These are phyloP conservation scores for Chlamydomonas applanata DNA, from an alignment of 139 green algal species.

Conservation along the genomic window DNA sequence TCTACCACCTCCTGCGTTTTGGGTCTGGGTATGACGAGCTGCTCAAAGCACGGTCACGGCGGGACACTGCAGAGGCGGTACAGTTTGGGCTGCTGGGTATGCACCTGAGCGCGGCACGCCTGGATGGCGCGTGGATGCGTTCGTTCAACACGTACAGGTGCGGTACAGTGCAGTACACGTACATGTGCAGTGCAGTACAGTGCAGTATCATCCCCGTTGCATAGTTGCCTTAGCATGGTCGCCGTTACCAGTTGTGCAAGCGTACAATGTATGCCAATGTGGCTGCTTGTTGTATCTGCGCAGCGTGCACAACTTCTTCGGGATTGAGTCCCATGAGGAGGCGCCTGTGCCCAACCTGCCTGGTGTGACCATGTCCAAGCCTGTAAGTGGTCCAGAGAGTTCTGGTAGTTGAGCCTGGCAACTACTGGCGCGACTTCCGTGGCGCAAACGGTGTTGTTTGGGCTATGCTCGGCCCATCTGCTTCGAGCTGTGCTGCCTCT, in stretches of 20 bases:
- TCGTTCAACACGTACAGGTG: constrained; percentile 23
- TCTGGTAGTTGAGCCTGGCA: too few species aligned
- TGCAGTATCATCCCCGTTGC: background rate
- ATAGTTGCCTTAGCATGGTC: background rate
- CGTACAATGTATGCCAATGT: background rate
- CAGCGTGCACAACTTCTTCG: constrained; percentile 32
- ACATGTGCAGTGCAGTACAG: background rate
- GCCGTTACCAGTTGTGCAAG: background rate
- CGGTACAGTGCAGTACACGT: background rate
- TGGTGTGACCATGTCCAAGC: constrained; percentile 35
- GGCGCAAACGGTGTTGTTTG: too few species aligned
- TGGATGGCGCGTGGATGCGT: constrained; percentile 42
- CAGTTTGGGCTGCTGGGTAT: constrained; percentile 63
- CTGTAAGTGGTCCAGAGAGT: constrained; percentile 7
- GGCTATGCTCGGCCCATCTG: background rate
- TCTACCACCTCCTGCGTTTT: constrained; percentile 68
- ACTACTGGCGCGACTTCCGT: too few species aligned
- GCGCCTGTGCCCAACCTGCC: constrained; percentile 27
- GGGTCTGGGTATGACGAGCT: constrained; percentile 54
- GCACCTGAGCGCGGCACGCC: constrained; percentile 32
- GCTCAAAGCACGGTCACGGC: constrained; percentile 24
- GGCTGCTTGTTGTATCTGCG: background rate
- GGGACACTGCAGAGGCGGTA: constrained; percentile 42
- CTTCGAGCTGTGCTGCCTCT: background rate
- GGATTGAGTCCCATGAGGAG: constrained; percentile 30